A percentile compares a stretch with the other conserved stretches of the same genome.
These are phyloP conservation scores for Oryza longistaminata DNA, from an alignment of 176 grass and related monocot genomes.

Conservation along the genomic window DNA sequence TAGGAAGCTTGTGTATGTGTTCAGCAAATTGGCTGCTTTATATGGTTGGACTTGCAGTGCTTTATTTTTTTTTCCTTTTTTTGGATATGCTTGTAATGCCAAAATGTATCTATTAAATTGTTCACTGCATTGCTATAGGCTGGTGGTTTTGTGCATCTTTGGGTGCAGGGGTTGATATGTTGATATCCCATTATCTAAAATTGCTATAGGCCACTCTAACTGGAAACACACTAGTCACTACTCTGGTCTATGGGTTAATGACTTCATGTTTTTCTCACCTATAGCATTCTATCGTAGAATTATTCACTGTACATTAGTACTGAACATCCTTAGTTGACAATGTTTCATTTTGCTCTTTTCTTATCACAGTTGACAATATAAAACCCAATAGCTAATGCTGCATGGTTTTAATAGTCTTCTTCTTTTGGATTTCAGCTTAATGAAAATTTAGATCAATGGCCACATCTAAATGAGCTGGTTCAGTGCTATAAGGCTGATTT, in stretches of 20 bases:
- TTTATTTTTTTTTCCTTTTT: background rate
- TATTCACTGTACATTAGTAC: background rate
- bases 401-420: conserved; percentile 21
- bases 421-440: conserved; percentile 67
- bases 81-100: background rate
- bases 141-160: background rate
- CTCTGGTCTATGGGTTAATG: background rate
- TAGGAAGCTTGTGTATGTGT: conserved; percentile 7
- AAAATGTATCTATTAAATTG: background rate
- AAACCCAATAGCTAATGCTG: background rate
- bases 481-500: conserved; percentile 94
- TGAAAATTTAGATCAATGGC: conserved; percentile 97
- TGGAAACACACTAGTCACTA: background rate
- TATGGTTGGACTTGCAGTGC: background rate
- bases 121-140: background rate
- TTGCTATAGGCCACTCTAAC: background rate
- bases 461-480: conserved; percentile 93
- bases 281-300: background rate
- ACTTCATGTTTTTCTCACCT: conserved; percentile 10
- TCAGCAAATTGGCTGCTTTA: conserved; percentile 14
- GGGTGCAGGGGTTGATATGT: background rate
- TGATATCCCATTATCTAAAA: background rate
- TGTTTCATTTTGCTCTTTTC: conserved; percentile 7
- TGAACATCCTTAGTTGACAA: background rate
- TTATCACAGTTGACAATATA: conserved; percentile 11